phyloP scores from a whole-genome alignment of 2,329 filamentous ascomycete genomes.

The Berkeleyomyces rouxiae region DNA sequence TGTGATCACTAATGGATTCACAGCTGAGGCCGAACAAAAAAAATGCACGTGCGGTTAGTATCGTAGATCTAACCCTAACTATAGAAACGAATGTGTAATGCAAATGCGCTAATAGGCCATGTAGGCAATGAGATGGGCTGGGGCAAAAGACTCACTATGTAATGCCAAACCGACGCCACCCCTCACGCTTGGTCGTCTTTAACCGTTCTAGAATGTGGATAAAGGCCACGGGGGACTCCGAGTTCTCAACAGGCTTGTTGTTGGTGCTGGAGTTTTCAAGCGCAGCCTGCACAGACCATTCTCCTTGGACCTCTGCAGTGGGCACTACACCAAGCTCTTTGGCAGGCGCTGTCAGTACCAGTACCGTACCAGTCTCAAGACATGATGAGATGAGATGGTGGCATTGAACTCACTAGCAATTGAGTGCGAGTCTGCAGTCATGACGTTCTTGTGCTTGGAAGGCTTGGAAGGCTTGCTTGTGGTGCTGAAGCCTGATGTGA shows the following conservation, averaged over 20 bases:
- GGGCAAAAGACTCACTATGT: conserved; percentile 25
- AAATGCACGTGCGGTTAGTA: neutral
- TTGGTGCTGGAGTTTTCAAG: conserved; percentile 17
- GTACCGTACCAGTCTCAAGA: conserved; percentile 13
- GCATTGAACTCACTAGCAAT: conserved; percentile 15
- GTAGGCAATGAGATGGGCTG: neutral
- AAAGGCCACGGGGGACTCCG: conserved; percentile 67
- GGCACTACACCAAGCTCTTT: conserved; percentile 17
- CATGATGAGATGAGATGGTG: conserved; percentile 18
- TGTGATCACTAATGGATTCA: conserved; percentile 94
- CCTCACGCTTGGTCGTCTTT: conserved; percentile 92
- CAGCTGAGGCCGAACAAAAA: conserved; percentile 31
- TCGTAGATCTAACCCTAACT: neutral
- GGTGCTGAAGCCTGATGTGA: neutral
- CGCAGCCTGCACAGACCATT: conserved; percentile 17
- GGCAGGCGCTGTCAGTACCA: neutral
- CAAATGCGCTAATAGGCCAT: neutral
- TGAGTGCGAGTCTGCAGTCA: neutral
- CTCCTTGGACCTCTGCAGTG: conserved; percentile 16
- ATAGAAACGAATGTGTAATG: neutral
- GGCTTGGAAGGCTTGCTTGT: too few species aligned
- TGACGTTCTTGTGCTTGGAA: neutral
- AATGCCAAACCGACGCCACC: conserved; percentile 83
- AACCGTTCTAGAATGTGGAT: conserved; percentile 88
- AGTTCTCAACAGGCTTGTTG: conserved; percentile 33